Evolutionary conservation across 148 eudicot species (phyloP).

Genomic region (Heliamphora exappendiculata): DNA sequence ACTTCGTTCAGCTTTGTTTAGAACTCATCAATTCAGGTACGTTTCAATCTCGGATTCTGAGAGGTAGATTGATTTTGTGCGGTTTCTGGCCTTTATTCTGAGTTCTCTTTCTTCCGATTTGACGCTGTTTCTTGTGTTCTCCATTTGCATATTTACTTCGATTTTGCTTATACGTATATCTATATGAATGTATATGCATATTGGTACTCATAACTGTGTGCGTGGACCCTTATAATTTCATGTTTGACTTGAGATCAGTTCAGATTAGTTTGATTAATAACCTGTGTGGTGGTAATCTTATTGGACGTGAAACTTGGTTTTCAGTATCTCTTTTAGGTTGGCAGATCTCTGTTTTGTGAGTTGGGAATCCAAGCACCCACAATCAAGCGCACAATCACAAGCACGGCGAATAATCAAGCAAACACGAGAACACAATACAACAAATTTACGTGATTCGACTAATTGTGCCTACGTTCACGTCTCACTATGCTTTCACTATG

Average conservation of each 20-base stretch:
- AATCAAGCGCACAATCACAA: too few relatives aligned
- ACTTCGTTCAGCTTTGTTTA: neutral
- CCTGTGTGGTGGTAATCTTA: neutral
- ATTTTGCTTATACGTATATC: neutral
- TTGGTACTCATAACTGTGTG: neutral
- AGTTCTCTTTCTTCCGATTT: neutral
- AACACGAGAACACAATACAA: too few relatives aligned
- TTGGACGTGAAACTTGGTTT: neutral
- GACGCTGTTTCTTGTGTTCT: neutral
- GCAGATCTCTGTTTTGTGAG: neutral
- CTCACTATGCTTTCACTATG: too few relatives aligned
- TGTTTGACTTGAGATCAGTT: neutral
- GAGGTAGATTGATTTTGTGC: neutral
- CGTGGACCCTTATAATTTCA: neutral
- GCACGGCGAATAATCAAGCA: too few relatives aligned
- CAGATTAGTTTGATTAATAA: neutral
- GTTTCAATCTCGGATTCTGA: neutral
- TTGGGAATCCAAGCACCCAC: too few relatives aligned
- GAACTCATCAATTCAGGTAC: slow-evolving; percentile 10
- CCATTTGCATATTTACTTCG: too few relatives aligned
- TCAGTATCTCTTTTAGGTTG: neutral
- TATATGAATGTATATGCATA: neutral
- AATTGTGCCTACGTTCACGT: too few relatives aligned
- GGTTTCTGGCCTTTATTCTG: neutral
- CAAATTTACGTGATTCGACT: too few relatives aligned